A percentile compares a stretch with the other conserved stretches of the same genome.
phyloP scores from a whole-genome alignment of 768 basidiomycete species.

The Tulasnella sp. region DNA sequence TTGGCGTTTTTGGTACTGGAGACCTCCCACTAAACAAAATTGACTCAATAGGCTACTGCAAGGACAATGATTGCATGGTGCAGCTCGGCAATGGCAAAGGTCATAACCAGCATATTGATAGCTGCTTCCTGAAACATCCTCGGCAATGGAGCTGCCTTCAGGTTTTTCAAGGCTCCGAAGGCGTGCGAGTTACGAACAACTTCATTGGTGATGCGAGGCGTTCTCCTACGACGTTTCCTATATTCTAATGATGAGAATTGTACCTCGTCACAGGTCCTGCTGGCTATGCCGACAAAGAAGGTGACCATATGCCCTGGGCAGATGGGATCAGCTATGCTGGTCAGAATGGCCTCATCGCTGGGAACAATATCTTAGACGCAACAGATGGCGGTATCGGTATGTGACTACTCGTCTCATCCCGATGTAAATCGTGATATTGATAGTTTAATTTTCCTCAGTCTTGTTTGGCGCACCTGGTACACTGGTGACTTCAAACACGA shows the following conservation, averaged over 20 bases:
- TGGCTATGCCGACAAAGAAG: constrained; percentile 17
- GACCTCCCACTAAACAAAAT: not conserved
- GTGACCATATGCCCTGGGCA: constrained; percentile 18
- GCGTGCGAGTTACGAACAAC: constrained; percentile 9
- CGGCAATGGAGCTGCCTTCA: constrained; percentile 23
- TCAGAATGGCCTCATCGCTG: constrained; percentile 21
- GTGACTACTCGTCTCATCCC: not conserved
- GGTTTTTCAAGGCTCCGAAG: constrained; percentile 21
- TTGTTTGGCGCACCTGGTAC: constrained; percentile 22
- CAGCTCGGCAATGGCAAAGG: constrained; percentile 20
- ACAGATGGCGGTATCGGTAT: constrained; percentile 23
- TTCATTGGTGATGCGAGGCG: not conserved
- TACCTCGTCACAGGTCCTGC: constrained; percentile 21
- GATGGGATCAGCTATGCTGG: constrained; percentile 22
- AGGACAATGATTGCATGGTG: constrained; percentile 20
- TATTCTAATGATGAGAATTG: not conserved
- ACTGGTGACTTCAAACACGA: constrained; percentile 22
- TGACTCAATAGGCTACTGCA: not conserved
- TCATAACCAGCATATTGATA: constrained; percentile 21
- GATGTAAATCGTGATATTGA: not conserved
- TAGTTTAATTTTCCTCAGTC: not conserved
- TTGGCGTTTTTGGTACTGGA: too few relatives aligned
- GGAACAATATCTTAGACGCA: constrained; percentile 21
- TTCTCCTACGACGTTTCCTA: not conserved
- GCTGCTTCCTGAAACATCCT: constrained; percentile 21